Evolutionary conservation across 345 rosid genomes (phyloP), one percentile per base, ranked within the genome.

Genomic region (Euphorbia pulcherrima): DNA sequence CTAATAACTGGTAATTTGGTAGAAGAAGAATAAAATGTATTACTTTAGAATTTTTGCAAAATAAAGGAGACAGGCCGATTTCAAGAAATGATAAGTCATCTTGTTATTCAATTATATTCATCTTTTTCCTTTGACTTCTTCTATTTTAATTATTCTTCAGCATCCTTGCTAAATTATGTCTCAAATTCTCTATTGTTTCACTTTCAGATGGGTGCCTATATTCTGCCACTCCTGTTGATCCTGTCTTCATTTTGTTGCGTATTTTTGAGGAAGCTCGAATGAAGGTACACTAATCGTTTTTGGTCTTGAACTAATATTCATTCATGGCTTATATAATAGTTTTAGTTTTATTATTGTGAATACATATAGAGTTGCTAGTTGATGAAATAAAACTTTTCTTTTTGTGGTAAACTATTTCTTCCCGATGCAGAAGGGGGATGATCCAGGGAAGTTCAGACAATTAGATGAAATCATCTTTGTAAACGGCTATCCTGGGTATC

Each of bases 361-460:
- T 39, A 62, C 54, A 52, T 23, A 6, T 52, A 33, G 40, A 9
- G 7, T 51, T 35, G 20, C 14, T 21, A n/a, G 24, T 12, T 35
- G 47, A 44, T 12, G 8, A 26, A 8, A 18, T 14, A 54, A 53
- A 26, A 58, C n/a, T 48, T 59, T 70, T 37, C 18, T 9, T 4
- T 65, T 58, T 64, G 21, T 33, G 18, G 12, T 47, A 16, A 69
- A 50, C 16, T 11, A 23, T 18, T 2, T 35, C 52, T 16, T 56
- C 40, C 8, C 12, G 26, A 54, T 82, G 85, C 89, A 90, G 98
- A 93, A 84, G 77, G 84, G 81, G 54, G 87, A 83, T 71, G 89
- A 87, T 79, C 82, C 74, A 28, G 97, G 98, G 77, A 90, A 84
- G 78, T 93, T 93, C 83, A 87, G 98, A 80, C 85, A 80, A 73